Conservation (phyloP, 2,329 filamentous ascomycete genomes). For the Thelonectria discophora region DNA sequence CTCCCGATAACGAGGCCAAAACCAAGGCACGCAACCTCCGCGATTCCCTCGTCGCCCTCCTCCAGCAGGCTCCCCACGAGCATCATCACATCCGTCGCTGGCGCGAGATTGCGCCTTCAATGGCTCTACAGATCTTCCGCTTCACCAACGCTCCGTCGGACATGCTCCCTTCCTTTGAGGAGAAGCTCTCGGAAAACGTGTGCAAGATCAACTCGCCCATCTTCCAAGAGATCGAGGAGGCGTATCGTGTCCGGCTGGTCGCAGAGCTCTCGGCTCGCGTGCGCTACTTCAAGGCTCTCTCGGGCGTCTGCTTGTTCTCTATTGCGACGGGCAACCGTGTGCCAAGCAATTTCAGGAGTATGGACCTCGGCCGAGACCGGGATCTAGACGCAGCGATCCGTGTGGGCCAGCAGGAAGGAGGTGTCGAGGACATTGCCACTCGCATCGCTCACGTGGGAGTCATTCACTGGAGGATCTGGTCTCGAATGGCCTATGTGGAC, state of each 20-base stretch:
- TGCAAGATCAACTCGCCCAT: constrained; percentile 54
- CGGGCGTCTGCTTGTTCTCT: constrained; percentile 63
- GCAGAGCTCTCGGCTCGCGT: constrained; percentile 59
- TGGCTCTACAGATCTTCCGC: constrained; percentile 68
- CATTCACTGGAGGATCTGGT: constrained; percentile 92
- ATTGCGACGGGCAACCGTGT: constrained; percentile 62
- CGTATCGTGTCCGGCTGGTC: constrained; percentile 60
- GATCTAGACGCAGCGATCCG: constrained; percentile 49
- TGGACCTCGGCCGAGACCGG: constrained; percentile 45
- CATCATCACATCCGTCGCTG: constrained; percentile 57
- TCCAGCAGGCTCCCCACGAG: constrained; percentile 59
- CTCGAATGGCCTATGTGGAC: constrained; percentile 72
- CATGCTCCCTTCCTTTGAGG: constrained; percentile 59
- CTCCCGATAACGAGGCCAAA: constrained; percentile 52
- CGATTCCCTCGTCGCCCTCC: constrained; percentile 61
- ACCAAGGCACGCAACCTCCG: constrained; percentile 59
- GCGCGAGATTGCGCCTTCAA: constrained; percentile 60
- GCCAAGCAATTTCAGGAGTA: constrained; percentile 48
- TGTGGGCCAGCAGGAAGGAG: constrained; percentile 60
- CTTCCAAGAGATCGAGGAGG: constrained; percentile 59
- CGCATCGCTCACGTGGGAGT: constrained; percentile 84
- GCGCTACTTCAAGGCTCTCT: constrained; percentile 61
- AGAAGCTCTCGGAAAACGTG: constrained; percentile 57
- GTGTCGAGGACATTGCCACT: constrained; percentile 74
- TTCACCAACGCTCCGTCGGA: constrained; percentile 60